These are phyloP conservation scores for Dendrocalamus sinicus DNA, from an alignment of 176 grass and related monocot genomes.

Conservation along the genomic window DNA sequence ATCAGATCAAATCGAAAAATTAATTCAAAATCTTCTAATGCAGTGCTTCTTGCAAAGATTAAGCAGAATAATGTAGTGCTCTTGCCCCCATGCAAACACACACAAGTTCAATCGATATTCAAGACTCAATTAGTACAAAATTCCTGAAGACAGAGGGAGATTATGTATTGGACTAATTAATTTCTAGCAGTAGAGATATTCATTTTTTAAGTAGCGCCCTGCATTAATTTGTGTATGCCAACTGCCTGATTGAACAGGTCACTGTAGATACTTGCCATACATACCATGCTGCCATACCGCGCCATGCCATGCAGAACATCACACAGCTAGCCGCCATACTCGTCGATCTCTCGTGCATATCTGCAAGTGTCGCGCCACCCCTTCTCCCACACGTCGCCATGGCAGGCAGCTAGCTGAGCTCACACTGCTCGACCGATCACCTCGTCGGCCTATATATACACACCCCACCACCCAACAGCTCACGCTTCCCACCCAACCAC, in stretches of 20 bases:
- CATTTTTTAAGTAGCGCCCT: background rate
- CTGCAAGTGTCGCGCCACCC: conserved; percentile 28
- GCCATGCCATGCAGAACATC: background rate
- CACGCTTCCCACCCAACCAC: conserved; percentile 8
- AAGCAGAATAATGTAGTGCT: too few relatives aligned
- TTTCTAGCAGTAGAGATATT: background rate
- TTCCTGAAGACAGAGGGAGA: too few relatives aligned
- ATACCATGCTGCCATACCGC: conserved; percentile 26
- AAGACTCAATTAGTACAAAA: too few relatives aligned
- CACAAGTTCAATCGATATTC: too few relatives aligned
- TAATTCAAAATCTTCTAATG: background rate
- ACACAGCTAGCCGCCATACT: background rate
- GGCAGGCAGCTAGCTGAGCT: background rate
- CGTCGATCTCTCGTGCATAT: background rate
- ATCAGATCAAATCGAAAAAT: background rate
- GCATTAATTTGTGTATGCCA: background rate
- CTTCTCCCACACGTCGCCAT: conserved; percentile 32
- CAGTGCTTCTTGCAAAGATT: too few relatives aligned
- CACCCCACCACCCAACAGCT: background rate
- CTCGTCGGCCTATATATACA: conserved; percentile 42
- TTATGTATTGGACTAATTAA: too few relatives aligned
- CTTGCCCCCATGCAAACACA: too few relatives aligned
- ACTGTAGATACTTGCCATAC: conserved; percentile 49
- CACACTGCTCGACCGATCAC: background rate
- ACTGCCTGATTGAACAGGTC: conserved; percentile 44